phyloP scores from a whole-genome alignment of 805 yeast genomes.

The Lipomyces oligophaga region DNA sequence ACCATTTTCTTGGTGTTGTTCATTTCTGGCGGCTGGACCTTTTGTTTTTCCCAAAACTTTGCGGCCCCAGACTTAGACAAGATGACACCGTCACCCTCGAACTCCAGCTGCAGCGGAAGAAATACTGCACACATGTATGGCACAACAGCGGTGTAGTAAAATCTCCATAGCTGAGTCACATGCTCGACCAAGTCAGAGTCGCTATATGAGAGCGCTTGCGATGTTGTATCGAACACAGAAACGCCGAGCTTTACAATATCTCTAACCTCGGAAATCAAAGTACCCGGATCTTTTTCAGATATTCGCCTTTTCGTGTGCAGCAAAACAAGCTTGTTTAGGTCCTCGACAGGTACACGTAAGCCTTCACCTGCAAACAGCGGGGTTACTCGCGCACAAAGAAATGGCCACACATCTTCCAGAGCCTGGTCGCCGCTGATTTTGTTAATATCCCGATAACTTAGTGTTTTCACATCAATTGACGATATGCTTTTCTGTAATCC shows the following conservation, averaged over 20 bases:
- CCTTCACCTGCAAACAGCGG: constrained; percentile 51
- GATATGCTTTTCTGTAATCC: constrained; percentile 33
- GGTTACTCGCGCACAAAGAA: constrained; percentile 42
- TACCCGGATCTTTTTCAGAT: constrained; percentile 39
- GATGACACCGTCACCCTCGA: constrained; percentile 45
- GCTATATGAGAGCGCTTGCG: constrained; percentile 35
- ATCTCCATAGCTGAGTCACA: constrained; percentile 39
- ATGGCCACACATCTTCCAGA: constrained; percentile 50
- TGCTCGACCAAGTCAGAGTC: constrained; percentile 32
- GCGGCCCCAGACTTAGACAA: constrained; percentile 38
- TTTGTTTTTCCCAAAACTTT: constrained; percentile 38
- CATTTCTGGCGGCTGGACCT: constrained; percentile 23
- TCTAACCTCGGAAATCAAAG: constrained; percentile 45
- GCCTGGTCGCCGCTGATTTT: constrained; percentile 37
- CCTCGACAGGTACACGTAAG: constrained; percentile 54
- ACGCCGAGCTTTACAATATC: constrained; percentile 40
- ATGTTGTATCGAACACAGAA: constrained; percentile 37
- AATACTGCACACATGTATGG: constrained; percentile 60
- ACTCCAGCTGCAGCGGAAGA: constrained; percentile 54
- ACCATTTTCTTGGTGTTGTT: constrained; percentile 34
- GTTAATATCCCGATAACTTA: constrained; percentile 32
- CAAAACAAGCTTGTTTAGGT: constrained; percentile 48
- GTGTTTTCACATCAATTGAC: constrained; percentile 32
- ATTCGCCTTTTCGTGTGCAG: constrained; percentile 42
- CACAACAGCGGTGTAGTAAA: constrained; percentile 52